Base-by-base conservation (phyloP, 164 flowering plant species). In the Stephania cephalantha region DNA sequence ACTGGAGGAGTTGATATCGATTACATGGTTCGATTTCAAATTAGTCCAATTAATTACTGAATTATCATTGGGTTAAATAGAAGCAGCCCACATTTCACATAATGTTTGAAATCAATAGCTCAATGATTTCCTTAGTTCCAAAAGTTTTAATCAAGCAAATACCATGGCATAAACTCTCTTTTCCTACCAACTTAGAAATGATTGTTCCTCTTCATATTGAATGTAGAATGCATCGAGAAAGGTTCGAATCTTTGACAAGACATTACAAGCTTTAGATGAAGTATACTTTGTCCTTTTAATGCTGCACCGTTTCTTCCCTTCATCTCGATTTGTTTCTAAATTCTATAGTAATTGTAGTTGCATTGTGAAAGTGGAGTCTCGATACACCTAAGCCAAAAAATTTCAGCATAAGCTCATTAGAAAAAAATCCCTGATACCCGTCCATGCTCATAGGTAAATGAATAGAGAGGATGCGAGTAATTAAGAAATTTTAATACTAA, bases 11-110 rank as follows among this genome's bases (percentile, higher is more conserved):
- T 46, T 63, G 83, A 77, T 31, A 72, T 35, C 17, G 79, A 81
- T 67, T 52, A 76, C 79, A 72, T 64, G 85, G 95, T 91, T 65
- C 22, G 86, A 45, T 68, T 71, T 70, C 12, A 64, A 46, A 74
- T 29, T 10, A 53, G 30, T 69, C 46, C 25, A 12, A 30, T 45
- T n/a, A 25, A 12, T 5, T n/a, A 53, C 31, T 22, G 20, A 44
- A n/a, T 44, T 58, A 44, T 52, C 17, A 22, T 15, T 52, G 22
- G 42, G 9, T 74, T 18, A 42, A 67, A 55, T 69, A 72, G 45
- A 69, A 76, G 69, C 30, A 30, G 30, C 4, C 4, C 2, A 66
- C 15, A 11, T 15, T 66, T 30, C 9, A 66, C 69, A 25, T 66
- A 4, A 7, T 66, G 30, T 29, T 66, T 25, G 69, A 50, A 50